A percentile compares a stretch with the other conserved stretches of the same genome.
These are phyloP conservation scores for Stachybotrys chlorohalonatus DNA, from an alignment of 2,329 filamentous ascomycete species.

Conservation along the genomic window DNA sequence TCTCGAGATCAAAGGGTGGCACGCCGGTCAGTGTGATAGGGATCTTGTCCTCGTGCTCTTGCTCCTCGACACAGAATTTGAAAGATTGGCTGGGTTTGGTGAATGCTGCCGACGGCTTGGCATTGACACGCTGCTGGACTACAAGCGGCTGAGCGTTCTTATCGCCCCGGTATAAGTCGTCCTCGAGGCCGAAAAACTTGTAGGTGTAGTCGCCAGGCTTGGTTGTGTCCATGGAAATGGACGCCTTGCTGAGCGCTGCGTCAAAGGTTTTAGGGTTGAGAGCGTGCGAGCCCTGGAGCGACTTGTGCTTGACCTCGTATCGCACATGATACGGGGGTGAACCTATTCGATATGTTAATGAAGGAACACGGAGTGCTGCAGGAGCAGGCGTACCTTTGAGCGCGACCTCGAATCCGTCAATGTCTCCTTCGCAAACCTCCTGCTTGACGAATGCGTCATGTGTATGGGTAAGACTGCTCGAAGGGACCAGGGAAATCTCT, in stretches of 20 bases:
- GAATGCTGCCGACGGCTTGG: slow-evolving; percentile 75
- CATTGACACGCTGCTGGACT: slow-evolving; percentile 75
- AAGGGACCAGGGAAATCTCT: slow-evolving; percentile 55
- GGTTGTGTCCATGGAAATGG: slow-evolving; percentile 77
- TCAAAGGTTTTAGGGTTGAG: slow-evolving; percentile 65
- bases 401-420: slow-evolving; percentile 76
- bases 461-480: slow-evolving; percentile 46
- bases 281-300: slow-evolving; percentile 55
- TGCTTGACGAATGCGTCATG: slow-evolving; percentile 58
- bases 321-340: slow-evolving; percentile 73
- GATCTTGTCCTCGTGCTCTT: slow-evolving; percentile 74
- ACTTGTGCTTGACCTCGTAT: slow-evolving; percentile 70
- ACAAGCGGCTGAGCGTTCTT: slow-evolving; percentile 56
- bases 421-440: slow-evolving; percentile 88
- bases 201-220: slow-evolving; percentile 81
- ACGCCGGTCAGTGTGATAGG: slow-evolving; percentile 76
- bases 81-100: slow-evolving; percentile 83
- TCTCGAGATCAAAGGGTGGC: slow-evolving; percentile 81
- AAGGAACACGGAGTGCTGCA: neutral
- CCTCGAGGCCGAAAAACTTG: slow-evolving; percentile 71
- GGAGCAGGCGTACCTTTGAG: slow-evolving; percentile 53
- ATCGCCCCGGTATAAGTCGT: slow-evolving; percentile 76
- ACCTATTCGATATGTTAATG: slow-evolving; percentile 37
- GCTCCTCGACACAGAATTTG: slow-evolving; percentile 86
- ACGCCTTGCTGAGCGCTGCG: slow-evolving; percentile 64